Conservation (phyloP, 2,329 filamentous ascomycete genomes). For the Talaromyces piceae region DNA sequence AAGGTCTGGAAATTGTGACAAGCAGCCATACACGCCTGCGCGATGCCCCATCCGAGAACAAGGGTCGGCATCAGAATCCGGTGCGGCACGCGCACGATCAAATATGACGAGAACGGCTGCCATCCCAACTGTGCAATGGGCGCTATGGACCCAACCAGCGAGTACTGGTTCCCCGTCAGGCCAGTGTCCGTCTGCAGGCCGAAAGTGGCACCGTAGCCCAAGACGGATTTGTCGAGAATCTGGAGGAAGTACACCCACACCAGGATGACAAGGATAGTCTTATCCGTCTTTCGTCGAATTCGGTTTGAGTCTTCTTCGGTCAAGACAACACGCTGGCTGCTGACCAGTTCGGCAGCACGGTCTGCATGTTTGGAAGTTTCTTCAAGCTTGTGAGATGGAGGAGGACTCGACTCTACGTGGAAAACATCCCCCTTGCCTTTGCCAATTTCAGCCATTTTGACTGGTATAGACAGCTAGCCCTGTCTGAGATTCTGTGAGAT, state of each 20-base stretch:
- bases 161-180: constrained; percentile 50
- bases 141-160: constrained; percentile 50
- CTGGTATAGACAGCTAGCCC: not conserved
- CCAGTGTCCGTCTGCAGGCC: constrained; percentile 45
- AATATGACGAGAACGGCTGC: constrained; percentile 52
- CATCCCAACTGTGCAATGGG: constrained; percentile 55
- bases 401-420: not conserved
- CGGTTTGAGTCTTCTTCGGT: constrained; percentile 41
- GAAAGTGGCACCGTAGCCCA: constrained; percentile 53
- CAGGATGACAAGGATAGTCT: constrained; percentile 45
- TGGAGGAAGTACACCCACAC: constrained; percentile 43
- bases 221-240: constrained; percentile 52
- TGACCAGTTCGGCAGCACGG: constrained; percentile 6
- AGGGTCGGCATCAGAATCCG: constrained; percentile 50
- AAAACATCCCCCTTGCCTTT: not conserved
- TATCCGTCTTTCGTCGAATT: constrained; percentile 56
- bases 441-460: not conserved
- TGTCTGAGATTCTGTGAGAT: not conserved
- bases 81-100: constrained; percentile 56
- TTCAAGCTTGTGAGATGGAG: not conserved
- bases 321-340: constrained; percentile 12
- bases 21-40: constrained; percentile 42
- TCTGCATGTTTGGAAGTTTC: constrained; percentile 7
- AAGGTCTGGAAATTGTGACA: constrained; percentile 41
- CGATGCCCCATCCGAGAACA: constrained; percentile 43